Evolutionary conservation across 2,329 filamentous ascomycete genomes (phyloP).

Genomic region (Hypoxylon sp.): DNA sequence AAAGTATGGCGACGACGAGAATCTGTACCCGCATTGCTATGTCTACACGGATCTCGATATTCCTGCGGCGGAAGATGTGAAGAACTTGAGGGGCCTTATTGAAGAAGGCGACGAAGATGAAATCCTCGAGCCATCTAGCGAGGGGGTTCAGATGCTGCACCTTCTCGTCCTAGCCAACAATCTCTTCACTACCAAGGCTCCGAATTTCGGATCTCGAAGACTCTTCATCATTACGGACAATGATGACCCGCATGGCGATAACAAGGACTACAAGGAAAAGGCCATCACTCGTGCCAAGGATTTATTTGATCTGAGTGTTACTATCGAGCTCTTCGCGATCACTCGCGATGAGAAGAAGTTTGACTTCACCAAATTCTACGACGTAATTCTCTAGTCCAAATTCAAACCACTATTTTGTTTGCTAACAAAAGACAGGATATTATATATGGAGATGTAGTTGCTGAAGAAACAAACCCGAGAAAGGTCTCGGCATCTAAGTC

Average conservation of each 20-base stretch:
- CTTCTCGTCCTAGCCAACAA: constrained; percentile 96
- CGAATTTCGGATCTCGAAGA: constrained; percentile 91
- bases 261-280: constrained; percentile 78
- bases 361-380: constrained; percentile 88
- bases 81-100: constrained; percentile 77
- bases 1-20: constrained; percentile 77
- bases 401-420: constrained; percentile 38
- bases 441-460: constrained; percentile 81
- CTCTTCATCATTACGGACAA: constrained; percentile 98
- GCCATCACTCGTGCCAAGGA: constrained; percentile 92
- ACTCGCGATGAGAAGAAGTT: constrained; percentile 77
- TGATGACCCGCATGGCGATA: constrained; percentile 81
- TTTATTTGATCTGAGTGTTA: constrained; percentile 90
- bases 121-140: constrained; percentile 75
- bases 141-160: constrained; percentile 84
- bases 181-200: constrained; percentile 92
- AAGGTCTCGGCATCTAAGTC: constrained; percentile 73
- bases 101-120: constrained; percentile 81
- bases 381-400: constrained; percentile 67
- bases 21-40: constrained; percentile 89
- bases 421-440: constrained; percentile 73
- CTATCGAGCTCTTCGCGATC: constrained; percentile 93
- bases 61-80: constrained; percentile 88
- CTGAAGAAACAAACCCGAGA: constrained; percentile 73
- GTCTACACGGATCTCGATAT: constrained; percentile 89